phyloP scores from a whole-genome alignment of 2,329 filamentous ascomycete genomes.

The Ophiostoma perfectum region DNA sequence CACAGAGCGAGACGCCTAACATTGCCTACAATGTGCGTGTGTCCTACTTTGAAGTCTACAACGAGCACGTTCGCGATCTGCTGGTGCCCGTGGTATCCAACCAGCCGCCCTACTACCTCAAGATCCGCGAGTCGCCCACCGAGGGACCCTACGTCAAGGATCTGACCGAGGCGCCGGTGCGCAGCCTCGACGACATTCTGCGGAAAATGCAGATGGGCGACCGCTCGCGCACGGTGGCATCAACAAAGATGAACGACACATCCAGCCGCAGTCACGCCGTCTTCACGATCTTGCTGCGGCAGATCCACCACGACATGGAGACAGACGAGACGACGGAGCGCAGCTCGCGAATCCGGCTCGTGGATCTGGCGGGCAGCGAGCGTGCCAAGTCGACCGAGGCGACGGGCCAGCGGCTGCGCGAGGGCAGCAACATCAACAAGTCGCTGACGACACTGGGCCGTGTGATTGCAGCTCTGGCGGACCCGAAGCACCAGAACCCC shows the following conservation, averaged over 20 bases:
- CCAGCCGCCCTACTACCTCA: constrained; percentile 85
- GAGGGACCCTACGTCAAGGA: constrained; percentile 98
- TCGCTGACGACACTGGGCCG: constrained; percentile 91
- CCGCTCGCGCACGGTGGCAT: constrained; percentile 77
- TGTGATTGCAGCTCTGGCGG: constrained; percentile 86
- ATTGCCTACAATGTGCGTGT: constrained; percentile 91
- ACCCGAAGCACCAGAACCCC: constrained; percentile 62
- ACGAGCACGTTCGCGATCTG: constrained; percentile 91
- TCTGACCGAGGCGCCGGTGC: constrained; percentile 79
- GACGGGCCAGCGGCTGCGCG: constrained; percentile 80
- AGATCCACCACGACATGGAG: constrained; percentile 94
- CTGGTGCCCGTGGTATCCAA: constrained; percentile 39
- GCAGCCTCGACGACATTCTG: constrained; percentile 79
- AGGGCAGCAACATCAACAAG: constrained; percentile 99
- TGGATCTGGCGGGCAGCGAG: constrained; percentile 92
- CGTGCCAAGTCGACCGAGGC: constrained; percentile 93
- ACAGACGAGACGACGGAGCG: constrained; percentile 98
- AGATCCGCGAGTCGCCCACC: constrained; percentile 94
- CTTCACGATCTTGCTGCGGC: constrained; percentile 96
- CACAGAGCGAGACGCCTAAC: constrained; percentile 57
- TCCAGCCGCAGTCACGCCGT: constrained; percentile 94
- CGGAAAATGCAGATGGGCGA: constrained; percentile 89
- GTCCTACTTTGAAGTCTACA: constrained; percentile 98
- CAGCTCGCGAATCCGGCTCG: constrained; percentile 85
- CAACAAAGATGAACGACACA: constrained; percentile 99